phyloP scores from a whole-genome alignment of 768 basidiomycete species.

The Cystofilobasidium macerans region DNA sequence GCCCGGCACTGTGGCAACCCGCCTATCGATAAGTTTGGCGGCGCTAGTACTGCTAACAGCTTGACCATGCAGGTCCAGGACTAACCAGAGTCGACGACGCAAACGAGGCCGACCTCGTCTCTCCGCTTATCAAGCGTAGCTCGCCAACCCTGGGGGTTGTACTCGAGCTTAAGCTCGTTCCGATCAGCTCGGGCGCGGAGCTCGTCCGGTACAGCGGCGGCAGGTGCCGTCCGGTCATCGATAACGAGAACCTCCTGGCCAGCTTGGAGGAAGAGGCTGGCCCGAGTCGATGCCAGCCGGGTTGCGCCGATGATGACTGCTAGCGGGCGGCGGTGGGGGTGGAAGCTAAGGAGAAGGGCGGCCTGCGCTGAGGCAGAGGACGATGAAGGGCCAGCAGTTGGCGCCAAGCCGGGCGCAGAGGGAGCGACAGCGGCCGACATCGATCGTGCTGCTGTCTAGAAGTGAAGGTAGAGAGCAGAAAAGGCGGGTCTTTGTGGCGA shows the following conservation, averaged over 20 bases:
- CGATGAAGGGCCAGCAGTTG: neutral
- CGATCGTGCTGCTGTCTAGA: too few species aligned
- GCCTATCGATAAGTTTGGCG: too few species aligned
- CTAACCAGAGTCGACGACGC: constrained; percentile 57
- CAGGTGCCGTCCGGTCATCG: constrained; percentile 43
- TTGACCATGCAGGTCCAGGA: too few species aligned
- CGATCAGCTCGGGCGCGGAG: constrained; percentile 49
- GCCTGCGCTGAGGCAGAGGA: constrained; percentile 4
- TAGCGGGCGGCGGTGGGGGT: constrained; percentile 1
- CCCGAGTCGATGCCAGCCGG: constrained; percentile 70
- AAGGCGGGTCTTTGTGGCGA: too few species aligned
- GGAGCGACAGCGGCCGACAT: neutral
- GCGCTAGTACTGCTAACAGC: too few species aligned
- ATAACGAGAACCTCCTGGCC: constrained; percentile 57
- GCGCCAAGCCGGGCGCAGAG: neutral
- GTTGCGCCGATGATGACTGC: constrained; percentile 62
- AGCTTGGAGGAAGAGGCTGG: constrained; percentile 70
- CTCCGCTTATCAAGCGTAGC: neutral
- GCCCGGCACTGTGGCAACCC: too few species aligned
- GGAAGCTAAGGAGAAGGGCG: constrained; percentile 18
- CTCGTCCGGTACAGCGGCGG: constrained; percentile 54
- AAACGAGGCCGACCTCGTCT: constrained; percentile 48
- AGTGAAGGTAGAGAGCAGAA: too few species aligned
- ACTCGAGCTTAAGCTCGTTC: constrained; percentile 36
- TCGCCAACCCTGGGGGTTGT: neutral